A percentile compares a stretch with the other conserved stretches of the same genome.
phyloP scores from a whole-genome alignment of 352 stramenopile species.

The Sclerospora graminicola region DNA sequence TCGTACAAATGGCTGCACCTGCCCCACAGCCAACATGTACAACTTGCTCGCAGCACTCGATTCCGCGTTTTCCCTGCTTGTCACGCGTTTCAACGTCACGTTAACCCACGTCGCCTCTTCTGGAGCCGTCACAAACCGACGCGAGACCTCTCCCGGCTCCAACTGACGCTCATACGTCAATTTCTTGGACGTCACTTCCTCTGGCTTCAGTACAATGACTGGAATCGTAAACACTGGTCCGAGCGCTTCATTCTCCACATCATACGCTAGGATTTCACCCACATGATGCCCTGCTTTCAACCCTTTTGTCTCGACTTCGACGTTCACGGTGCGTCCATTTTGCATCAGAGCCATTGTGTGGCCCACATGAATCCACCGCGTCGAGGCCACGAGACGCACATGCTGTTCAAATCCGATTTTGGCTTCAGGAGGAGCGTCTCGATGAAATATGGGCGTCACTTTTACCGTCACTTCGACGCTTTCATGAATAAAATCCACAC shows the following conservation, averaged over 20 bases:
- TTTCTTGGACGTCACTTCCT: no score
- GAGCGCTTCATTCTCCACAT: slow-evolving; percentile 44
- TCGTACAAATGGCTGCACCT: slow-evolving; percentile 82
- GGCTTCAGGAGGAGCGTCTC: slow-evolving; percentile 62
- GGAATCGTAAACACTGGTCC: slow-evolving; percentile 86
- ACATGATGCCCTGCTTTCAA: slow-evolving; percentile 78
- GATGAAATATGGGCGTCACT: slow-evolving; percentile 85
- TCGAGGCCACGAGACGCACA: slow-evolving; percentile 68
- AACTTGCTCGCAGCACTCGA: slow-evolving; percentile 59
- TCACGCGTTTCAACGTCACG: slow-evolving; percentile 57
- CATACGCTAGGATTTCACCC: slow-evolving; percentile 76
- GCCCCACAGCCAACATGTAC: slow-evolving; percentile 84
- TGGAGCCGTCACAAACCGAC: slow-evolving; percentile 77
- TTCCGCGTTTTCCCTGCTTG: slow-evolving; percentile 31
- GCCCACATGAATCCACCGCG: slow-evolving; percentile 83
- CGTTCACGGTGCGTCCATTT: slow-evolving; percentile 78
- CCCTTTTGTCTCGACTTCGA: slow-evolving; percentile 81
- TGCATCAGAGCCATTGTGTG: slow-evolving; percentile 84
- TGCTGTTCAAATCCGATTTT: slow-evolving; percentile 87
- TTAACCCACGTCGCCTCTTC: slow-evolving; percentile 79
- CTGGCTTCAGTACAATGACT: slow-evolving; percentile 84
- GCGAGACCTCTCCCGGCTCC: slow-evolving; percentile 54
- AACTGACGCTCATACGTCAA: slow-evolving; percentile 42
- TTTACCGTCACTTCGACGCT: slow-evolving; percentile 74
- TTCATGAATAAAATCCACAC: slow-evolving; percentile 59